Conservation (phyloP, 202 grass and related monocot species). For the Brachypodium distachyon region DNA sequence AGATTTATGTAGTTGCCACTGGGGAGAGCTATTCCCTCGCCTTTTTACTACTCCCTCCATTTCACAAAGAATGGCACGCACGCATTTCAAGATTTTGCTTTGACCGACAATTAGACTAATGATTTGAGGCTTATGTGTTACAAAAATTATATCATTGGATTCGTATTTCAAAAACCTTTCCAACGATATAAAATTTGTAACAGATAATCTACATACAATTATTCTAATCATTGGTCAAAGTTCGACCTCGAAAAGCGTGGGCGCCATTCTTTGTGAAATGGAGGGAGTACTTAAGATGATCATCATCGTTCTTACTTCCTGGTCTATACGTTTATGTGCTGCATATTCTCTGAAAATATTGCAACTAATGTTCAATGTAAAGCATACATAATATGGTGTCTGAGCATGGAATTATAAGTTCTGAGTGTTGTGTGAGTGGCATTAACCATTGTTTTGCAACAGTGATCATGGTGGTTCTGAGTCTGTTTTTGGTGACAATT, state of each 20-base stretch:
- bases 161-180: too few species aligned
- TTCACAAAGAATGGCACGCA: too few species aligned
- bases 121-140: too few species aligned
- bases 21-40: neutral
- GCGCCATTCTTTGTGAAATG: too few species aligned
- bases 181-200: too few species aligned
- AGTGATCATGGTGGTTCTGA: conserved; percentile 85
- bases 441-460: conserved; percentile 15
- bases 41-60: neutral
- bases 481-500: conserved; percentile 86
- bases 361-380: neutral
- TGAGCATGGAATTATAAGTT: neutral
- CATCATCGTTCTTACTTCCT: neutral
- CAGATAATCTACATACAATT: too few species aligned
- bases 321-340: neutral
- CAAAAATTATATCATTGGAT: too few species aligned
- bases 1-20: neutral
- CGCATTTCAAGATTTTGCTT: too few species aligned
- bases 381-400: neutral
- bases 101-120: too few species aligned
- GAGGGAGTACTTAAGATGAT: too few species aligned
- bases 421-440: neutral
- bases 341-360: neutral
- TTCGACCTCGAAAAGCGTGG: too few species aligned
- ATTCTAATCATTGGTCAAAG: too few species aligned